These are phyloP conservation scores for Claviceps pusilla DNA, from an alignment of 2,329 filamentous ascomycete species.

Conservation along the genomic window DNA sequence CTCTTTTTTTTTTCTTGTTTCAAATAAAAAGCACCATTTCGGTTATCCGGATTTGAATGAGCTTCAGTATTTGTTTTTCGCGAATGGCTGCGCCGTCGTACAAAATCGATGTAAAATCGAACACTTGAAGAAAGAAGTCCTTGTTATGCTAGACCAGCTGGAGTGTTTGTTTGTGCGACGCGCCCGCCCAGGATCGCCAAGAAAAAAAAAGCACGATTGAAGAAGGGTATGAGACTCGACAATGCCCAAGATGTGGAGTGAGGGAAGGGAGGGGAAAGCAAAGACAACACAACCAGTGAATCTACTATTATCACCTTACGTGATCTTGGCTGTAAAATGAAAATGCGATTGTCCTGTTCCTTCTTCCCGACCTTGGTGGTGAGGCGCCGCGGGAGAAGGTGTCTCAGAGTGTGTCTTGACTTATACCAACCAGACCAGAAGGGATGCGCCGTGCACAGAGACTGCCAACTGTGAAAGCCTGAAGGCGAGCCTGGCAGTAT, in stretches of 20 bases:
- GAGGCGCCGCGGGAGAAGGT: neutral
- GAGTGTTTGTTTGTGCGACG: neutral
- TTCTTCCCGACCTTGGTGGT: neutral
- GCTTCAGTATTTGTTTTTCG: neutral
- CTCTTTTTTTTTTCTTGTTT: neutral
- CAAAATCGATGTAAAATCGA: neutral
- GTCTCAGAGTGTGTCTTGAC: slow-evolving; percentile 3
- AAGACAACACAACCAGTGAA: neutral
- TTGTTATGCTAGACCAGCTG: neutral
- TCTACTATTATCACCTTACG: neutral
- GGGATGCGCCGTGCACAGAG: neutral
- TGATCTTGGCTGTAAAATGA: neutral
- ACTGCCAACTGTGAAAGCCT: neutral
- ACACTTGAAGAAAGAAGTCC: neutral
- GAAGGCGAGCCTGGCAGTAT: neutral
- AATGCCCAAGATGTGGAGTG: neutral
- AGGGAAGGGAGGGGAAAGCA: neutral
- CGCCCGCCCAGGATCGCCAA: neutral
- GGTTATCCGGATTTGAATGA: neutral
- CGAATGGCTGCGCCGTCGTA: neutral
- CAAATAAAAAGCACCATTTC: neutral
- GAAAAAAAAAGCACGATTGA: neutral
- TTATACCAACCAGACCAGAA: neutral
- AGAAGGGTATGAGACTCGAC: neutral
- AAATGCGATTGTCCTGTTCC: neutral